Evolutionary conservation across 345 rosid genomes (phyloP).

Genomic region (Linum trigynum): DNA sequence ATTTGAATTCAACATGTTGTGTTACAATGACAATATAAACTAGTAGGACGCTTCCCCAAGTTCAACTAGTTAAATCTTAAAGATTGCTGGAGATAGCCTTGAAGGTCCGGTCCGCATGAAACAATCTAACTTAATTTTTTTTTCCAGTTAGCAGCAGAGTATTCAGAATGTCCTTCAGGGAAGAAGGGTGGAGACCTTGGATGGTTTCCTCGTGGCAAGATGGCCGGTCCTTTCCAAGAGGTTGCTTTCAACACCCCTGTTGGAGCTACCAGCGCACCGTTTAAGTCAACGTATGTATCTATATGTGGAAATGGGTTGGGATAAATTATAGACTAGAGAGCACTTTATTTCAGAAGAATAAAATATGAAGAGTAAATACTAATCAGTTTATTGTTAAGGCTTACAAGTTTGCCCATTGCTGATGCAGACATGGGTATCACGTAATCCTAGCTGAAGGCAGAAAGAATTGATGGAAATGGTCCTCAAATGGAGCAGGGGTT

Average conservation of each 20-base stretch:
- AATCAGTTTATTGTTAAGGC: not conserved
- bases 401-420: not conserved
- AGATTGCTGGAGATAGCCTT: too few relatives aligned
- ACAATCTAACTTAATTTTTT: not conserved
- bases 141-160: conserved; percentile 77
- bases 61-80: too few relatives aligned
- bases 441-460: conserved; percentile 75
- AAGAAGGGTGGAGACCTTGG: conserved; percentile 99
- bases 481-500: not conserved
- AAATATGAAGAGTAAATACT: not conserved
- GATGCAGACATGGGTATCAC: conserved; percentile 84
- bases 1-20: too few relatives aligned
- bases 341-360: too few relatives aligned
- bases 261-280: conserved; percentile 92
- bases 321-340: too few relatives aligned
- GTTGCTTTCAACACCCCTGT: conserved; percentile 71
- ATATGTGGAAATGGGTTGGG: too few relatives aligned
- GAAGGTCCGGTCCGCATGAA: too few relatives aligned
- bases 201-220: conserved; percentile 97
- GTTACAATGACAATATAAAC: too few relatives aligned
- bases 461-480: conserved; percentile 50
- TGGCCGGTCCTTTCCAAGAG: conserved; percentile 96
- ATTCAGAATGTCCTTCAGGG: conserved; percentile 92
- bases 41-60: too few relatives aligned
- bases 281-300: conserved; percentile 70